Conservation (phyloP, 2,329 filamentous ascomycete genomes). For the Fusarium guadeloupense region DNA sequence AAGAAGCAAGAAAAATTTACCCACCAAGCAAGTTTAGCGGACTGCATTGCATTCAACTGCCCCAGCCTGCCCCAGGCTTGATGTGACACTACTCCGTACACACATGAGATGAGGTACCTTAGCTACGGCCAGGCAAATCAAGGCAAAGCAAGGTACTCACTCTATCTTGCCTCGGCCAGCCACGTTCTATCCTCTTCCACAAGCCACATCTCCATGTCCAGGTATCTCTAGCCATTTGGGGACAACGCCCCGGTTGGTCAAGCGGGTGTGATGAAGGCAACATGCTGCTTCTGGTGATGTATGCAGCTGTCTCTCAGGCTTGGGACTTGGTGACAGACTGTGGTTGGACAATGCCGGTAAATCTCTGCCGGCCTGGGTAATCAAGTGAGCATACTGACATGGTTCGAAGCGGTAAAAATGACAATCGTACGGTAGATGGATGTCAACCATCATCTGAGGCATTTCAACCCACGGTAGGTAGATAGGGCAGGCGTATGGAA, state of each 20-base stretch:
- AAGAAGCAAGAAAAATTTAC: background rate
- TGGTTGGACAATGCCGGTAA: constrained; percentile 18
- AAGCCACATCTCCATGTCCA: constrained; percentile 22
- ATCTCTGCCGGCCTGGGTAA: constrained; percentile 1
- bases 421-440: constrained; percentile 2
- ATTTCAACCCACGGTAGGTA: too few species aligned
- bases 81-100: constrained; percentile 28
- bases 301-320: constrained; percentile 25
- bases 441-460: background rate
- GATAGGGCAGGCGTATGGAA: too few species aligned
- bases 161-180: constrained; percentile 26
- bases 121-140: too few species aligned
- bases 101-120: too few species aligned
- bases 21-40: constrained; percentile 7
- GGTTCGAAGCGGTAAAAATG: constrained; percentile 10
- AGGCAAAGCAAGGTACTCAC: too few species aligned
- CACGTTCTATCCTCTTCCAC: constrained; percentile 27
- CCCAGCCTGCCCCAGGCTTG: constrained; percentile 15
- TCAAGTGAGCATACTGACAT: background rate
- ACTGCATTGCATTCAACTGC: constrained; percentile 26
- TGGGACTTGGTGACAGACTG: constrained; percentile 2
- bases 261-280: constrained; percentile 34
- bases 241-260: constrained; percentile 32
- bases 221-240: constrained; percentile 34
- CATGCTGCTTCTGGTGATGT: constrained; percentile 33